Base-by-base conservation (phyloP, 1,284 basidiomycete genomes). In the Malassezia cuniculi region DNA sequence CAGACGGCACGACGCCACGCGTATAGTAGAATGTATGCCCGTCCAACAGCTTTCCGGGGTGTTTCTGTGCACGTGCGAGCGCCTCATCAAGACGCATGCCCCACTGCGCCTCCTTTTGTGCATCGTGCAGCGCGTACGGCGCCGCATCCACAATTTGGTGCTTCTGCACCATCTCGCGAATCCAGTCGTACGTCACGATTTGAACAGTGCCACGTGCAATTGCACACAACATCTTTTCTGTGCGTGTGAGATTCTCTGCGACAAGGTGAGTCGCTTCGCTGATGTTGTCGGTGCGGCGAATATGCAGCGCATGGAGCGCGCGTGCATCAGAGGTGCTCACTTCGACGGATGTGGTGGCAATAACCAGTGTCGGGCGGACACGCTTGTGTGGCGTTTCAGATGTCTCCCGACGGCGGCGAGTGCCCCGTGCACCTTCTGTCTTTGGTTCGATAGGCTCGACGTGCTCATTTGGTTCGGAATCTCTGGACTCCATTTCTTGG, bases 151-250 rank as follows among this genome's bases (percentile, higher is more conserved):
- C 16, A 2, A 43, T 12, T 17, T 17, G 17, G 15, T 40, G 32
- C 20, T 31, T 31, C 34, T 28, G 28, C 6, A 35, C 34, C 29
- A 41, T 45, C 18, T 31, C 34, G 11, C 27, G 21, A n/a, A 50
- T 14, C 48, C 48, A 50, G 15, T 28, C 34, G 20, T 38, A 18
- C n/a, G 18, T 30, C 12, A 50, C 48, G 20, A 50, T 31, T 16
- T 37, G 19, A 11, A 50, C 39, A 6, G 35, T 36, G n/a, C 48
- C 48, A 4, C 36, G 22, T 12, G 48, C 48, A 31, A 50, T 47
- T 5, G 48, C 48, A 33, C 48, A 47, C 4, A 50, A 33, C 48
- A 50, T 46, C 36, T 50, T 50, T 26, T 46, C 43, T n/a, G 48
- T 50, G 28, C 48, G 43, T 16, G 38, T 44, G 9, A 50, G 34